These are phyloP conservation scores for Phytophthora pistaciae DNA, from an alignment of 352 stramenopile genomes.

Conservation along the genomic window DNA sequence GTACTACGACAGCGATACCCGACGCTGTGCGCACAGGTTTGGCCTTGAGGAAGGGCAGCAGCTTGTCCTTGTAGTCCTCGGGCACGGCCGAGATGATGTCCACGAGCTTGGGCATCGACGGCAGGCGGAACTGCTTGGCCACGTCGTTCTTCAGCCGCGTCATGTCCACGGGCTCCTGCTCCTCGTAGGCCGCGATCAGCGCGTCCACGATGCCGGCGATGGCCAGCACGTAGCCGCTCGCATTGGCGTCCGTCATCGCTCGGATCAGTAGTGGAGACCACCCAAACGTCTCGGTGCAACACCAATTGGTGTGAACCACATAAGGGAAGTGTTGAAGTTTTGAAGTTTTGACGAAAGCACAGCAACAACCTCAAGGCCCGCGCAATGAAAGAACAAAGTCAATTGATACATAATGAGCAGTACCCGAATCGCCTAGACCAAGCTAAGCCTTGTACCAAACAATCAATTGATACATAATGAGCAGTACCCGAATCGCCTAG, in stretches of 20 bases:
- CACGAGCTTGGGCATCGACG: slow-evolving; percentile 94
- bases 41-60: slow-evolving; percentile 94
- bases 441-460: no score
- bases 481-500: no score
- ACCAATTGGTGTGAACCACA: not conserved
- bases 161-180: slow-evolving; percentile 93
- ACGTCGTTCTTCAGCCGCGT: slow-evolving; percentile 94
- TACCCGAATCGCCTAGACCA: no score
- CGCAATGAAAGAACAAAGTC: no score
- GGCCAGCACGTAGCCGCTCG: slow-evolving; percentile 76
- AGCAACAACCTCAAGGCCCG: no score
- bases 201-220: slow-evolving; percentile 93
- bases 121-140: slow-evolving; percentile 91
- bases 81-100: slow-evolving; percentile 97
- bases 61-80: slow-evolving; percentile 90
- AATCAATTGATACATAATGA: no score
- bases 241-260: slow-evolving; percentile 2
- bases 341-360: no score
- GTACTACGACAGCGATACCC: slow-evolving; percentile 95
- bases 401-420: no score
- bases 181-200: slow-evolving; percentile 93
- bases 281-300: no score
- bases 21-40: slow-evolving; percentile 96
- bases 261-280: not conserved
- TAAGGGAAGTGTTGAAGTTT: not conserved